Conservation (phyloP, 1,284 basidiomycete species). For the Cronartium ribicola region DNA sequence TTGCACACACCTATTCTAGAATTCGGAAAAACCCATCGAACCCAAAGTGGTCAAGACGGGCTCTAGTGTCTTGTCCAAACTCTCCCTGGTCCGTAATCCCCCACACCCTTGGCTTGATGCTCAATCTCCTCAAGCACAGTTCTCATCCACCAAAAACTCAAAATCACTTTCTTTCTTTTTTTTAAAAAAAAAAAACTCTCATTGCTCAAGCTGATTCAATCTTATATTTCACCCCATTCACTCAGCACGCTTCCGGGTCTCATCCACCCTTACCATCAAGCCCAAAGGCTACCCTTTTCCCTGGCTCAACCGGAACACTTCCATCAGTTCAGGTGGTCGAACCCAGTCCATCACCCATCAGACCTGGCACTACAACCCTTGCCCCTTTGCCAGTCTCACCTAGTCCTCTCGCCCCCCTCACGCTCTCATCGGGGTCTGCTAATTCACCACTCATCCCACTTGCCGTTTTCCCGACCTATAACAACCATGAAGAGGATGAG, state of each 20-base stretch:
- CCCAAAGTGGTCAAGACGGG: slow-evolving; percentile 33
- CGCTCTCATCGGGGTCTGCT: background rate
- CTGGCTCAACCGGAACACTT: background rate
- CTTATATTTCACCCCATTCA: background rate
- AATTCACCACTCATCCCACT: slow-evolving; percentile 32
- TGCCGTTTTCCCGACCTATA: slow-evolving; percentile 34
- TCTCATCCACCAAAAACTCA: no score
- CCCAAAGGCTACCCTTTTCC: background rate
- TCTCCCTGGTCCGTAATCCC: background rate
- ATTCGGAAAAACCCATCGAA: slow-evolving; percentile 5
- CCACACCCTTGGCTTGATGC: no score
- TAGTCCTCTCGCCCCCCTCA: background rate
- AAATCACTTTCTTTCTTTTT: background rate
- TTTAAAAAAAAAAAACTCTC: background rate
- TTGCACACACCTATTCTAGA: background rate
- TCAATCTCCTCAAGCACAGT: no score
- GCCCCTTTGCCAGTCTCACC: background rate
- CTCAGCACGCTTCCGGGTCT: background rate
- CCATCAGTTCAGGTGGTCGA: slow-evolving; percentile 9
- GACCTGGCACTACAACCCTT: slow-evolving; percentile 9
- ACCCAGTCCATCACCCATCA: background rate
- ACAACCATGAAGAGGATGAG: slow-evolving; percentile 29
- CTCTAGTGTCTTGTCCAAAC: background rate
- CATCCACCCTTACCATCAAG: slow-evolving; percentile 1
- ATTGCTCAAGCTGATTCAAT: background rate